Percentiles rank a stretch among this genome's conserved stretches.
Conservation (phyloP, 2,329 filamentous ascomycete species). For the Graphilbum ipis-grandicollis region DNA sequence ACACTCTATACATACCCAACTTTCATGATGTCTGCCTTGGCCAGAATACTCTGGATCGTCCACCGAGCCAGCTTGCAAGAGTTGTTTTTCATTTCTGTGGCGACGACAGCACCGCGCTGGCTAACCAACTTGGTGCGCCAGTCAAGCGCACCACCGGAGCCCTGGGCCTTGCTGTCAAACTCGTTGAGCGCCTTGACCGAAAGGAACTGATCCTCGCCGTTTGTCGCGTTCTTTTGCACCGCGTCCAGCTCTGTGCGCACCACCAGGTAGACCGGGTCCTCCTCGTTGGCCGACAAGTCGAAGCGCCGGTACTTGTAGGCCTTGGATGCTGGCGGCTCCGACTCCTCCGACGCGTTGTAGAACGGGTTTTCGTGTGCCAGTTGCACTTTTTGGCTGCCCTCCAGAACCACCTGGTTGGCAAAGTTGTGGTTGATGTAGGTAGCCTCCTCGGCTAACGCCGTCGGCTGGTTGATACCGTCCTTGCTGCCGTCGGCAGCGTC, state of each 20-base stretch:
- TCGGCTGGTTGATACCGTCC: constrained; percentile 88
- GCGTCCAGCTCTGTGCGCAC: constrained; percentile 83
- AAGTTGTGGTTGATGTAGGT: constrained; percentile 99
- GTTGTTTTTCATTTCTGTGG: constrained; percentile 99
- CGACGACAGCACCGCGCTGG: constrained; percentile 91
- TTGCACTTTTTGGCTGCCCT: constrained; percentile 63
- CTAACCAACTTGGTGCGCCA: constrained; percentile 90
- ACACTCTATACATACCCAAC: constrained; percentile 80
- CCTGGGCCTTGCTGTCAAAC: constrained; percentile 96
- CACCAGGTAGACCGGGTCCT: constrained; percentile 82
- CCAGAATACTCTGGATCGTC: constrained; percentile 93
- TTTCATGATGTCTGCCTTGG: constrained; percentile 97
- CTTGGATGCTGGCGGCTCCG: constrained; percentile 86
- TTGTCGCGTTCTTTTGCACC: constrained; percentile 90
- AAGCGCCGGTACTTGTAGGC: constrained; percentile 97
- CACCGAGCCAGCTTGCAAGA: constrained; percentile 95
- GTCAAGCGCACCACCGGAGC: constrained; percentile 85
- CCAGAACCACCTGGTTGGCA: constrained; percentile 81
- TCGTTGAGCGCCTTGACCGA: constrained; percentile 96
- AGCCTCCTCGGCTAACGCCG: constrained; percentile 82
- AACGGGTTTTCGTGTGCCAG: constrained; percentile 90
- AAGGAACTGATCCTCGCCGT: constrained; percentile 78
- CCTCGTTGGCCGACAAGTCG: constrained; percentile 85
- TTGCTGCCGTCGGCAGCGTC: constrained; percentile 86
- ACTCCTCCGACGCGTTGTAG: constrained; percentile 87